Base-by-base conservation (phyloP, 139 green algal genomes). In the Dunaliella sp. region DNA sequence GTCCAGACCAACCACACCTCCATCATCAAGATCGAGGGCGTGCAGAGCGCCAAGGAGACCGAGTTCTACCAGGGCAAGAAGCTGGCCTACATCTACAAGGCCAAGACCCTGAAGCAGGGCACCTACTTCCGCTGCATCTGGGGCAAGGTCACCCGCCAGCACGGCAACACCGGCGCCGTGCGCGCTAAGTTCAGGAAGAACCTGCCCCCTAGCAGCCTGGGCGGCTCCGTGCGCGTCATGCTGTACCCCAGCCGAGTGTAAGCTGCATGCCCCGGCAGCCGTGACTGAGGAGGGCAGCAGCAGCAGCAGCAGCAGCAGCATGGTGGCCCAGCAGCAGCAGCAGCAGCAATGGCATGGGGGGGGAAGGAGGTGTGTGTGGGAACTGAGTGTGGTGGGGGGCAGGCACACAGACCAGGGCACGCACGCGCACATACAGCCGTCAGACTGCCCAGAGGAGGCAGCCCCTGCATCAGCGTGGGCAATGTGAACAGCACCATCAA, bases 21-120 rank as follows among this genome's bases (percentile, higher is more conserved):
- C 0, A 91, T 99, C 72, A 90, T 99, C 79, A 95, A 98, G 92
- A 93, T 99, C 65, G 94, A 98, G 82, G 95, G 95, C 83, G 97
- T 99, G 76, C 90, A 92, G 33, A 93, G 88, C 85, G 96, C 95
- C 90, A 90, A 91, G 32, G 97, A 99, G 94, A 92, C 88, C n/a
- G 91, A 96, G 33, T 99, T 97, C 90, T 99, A 99, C 94, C 85
- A 97, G 75, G 97, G 97, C 91, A 99, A 99, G 95, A 93, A 94
- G 81, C 86, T 99, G 38, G 97, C 97, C n/a, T 99, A 98, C 92
- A 92, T 99, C 48, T 99, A 99, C 96, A 99, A 98, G 95, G 97
- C 97, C 30, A 97, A 98, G 93, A 99, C 96, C n/a, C 87, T 95
- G 89, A 98, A 98, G 94, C 95, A 98, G 93, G 96, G 95, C 89